Evolutionary conservation across 257 asterid genomes (phyloP).

Genomic region (Fraxinus quadrangulata): DNA sequence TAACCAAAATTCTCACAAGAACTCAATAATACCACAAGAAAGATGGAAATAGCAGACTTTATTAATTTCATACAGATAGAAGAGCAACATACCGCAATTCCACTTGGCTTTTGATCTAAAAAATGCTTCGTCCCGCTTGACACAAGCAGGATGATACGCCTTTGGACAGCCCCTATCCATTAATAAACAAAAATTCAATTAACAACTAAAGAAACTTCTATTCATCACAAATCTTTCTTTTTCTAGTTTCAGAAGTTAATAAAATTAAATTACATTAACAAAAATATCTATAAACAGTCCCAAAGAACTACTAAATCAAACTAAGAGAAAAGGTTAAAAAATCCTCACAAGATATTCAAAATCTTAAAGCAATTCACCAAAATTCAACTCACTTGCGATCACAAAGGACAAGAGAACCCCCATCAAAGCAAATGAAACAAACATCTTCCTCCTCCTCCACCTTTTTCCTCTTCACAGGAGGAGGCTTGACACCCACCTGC

Average conservation of each 20-base stretch:
- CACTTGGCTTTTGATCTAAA: slow-evolving; percentile 82
- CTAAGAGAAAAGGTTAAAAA: background rate
- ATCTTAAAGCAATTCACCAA: slow-evolving; percentile 1
- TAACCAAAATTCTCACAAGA: background rate
- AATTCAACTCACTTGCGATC: slow-evolving; percentile 82
- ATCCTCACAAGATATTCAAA: background rate
- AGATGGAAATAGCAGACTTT: background rate
- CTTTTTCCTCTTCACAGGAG: slow-evolving; percentile 49
- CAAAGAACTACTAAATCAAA: background rate
- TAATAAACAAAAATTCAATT: slow-evolving; percentile 20
- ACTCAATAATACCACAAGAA: background rate
- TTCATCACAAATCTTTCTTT: slow-evolving; percentile 1
- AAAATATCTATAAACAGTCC: background rate
- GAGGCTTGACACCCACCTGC: slow-evolving; percentile 39
- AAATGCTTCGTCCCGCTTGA: slow-evolving; percentile 88
- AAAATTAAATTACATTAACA: background rate
- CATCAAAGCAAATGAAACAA: slow-evolving; percentile 96
- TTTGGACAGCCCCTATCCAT: slow-evolving; percentile 92
- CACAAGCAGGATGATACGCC: slow-evolving; percentile 93
- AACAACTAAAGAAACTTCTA: slow-evolving; percentile 15
- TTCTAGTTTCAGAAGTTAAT: background rate
- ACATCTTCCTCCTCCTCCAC: slow-evolving; percentile 63
- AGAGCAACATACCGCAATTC: slow-evolving; percentile 64
- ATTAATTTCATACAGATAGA: slow-evolving; percentile 2
- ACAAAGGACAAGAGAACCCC: slow-evolving; percentile 88